phyloP scores from a whole-genome alignment of 2,329 filamentous ascomycete species.

The Talaromyces verruculosus region DNA sequence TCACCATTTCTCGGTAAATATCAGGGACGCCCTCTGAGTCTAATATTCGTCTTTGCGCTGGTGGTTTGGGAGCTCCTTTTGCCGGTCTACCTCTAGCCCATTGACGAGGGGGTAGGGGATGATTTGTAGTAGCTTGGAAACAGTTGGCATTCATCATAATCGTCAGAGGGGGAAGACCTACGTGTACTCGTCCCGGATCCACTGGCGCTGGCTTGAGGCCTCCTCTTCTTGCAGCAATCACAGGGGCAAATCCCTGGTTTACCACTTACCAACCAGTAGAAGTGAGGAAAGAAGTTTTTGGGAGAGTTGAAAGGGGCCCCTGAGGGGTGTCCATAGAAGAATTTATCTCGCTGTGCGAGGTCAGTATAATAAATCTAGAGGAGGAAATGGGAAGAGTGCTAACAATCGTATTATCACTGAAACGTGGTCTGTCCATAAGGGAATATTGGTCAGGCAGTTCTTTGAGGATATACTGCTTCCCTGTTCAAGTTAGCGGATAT shows the following conservation, averaged over 20 bases:
- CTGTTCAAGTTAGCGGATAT: constrained; percentile 27
- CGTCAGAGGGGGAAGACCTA: not conserved
- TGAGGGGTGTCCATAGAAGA: constrained; percentile 58
- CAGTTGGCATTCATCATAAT: not conserved
- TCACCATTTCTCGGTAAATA: constrained; percentile 52
- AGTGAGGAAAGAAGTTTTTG: constrained; percentile 57
- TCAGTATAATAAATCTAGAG: not conserved
- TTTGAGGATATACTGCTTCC: constrained; percentile 53
- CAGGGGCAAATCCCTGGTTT: constrained; percentile 51
- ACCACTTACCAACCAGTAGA: constrained; percentile 56
- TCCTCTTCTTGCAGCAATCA: constrained; percentile 44
- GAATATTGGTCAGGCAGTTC: constrained; percentile 56
- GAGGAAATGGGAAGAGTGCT: constrained; percentile 22
- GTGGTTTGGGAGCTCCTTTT: not conserved
- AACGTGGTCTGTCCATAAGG: constrained; percentile 52
- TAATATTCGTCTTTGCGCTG: not conserved
- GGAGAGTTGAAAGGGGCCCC: constrained; percentile 55
- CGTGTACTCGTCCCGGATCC: constrained; percentile 4
- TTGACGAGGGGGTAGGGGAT: not conserved
- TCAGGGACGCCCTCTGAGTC: constrained; percentile 54
- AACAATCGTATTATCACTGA: constrained; percentile 36
- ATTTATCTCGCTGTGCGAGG: constrained; percentile 50
- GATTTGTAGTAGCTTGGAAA: not conserved
- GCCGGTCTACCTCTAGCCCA: constrained; percentile 14
- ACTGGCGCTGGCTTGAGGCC: constrained; percentile 5